Evolutionary conservation across 208 protist genomes (phyloP).

Genomic region (Trypanosoma conorhini): DNA sequence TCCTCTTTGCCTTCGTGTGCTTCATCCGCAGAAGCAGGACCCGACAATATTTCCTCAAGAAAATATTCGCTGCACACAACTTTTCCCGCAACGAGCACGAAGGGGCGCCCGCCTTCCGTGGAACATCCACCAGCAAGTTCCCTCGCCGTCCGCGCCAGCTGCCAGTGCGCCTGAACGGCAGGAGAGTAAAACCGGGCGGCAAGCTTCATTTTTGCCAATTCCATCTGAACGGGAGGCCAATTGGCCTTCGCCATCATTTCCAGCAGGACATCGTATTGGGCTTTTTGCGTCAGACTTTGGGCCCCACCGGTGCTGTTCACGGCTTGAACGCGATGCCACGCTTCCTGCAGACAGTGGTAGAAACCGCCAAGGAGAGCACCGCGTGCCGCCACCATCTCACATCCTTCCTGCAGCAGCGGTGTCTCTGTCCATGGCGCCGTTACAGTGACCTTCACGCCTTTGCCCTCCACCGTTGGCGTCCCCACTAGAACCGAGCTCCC

Average conservation of each 20-base stretch:
- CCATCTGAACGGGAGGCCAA: slow-evolving; percentile 13
- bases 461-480: slow-evolving; percentile 14
- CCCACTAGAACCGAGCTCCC: not conserved
- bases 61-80: slow-evolving; percentile 17
- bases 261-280: slow-evolving; percentile 32
- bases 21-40: not conserved
- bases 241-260: slow-evolving; percentile 20
- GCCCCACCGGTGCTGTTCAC: slow-evolving; percentile 22
- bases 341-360: slow-evolving; percentile 45
- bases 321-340: slow-evolving; percentile 25
- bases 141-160: slow-evolving; percentile 33
- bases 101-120: slow-evolving; percentile 16
- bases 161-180: slow-evolving; percentile 63
- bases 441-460: slow-evolving; percentile 47
- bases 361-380: slow-evolving; percentile 22
- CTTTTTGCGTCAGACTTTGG: slow-evolving; percentile 31
- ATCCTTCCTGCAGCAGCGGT: slow-evolving; percentile 59
- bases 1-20: not conserved
- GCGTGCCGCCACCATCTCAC: slow-evolving; percentile 45
- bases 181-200: slow-evolving; percentile 57
- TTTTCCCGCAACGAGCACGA: slow-evolving; percentile 21
- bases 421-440: slow-evolving; percentile 72
- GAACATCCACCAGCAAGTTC: slow-evolving; percentile 18
- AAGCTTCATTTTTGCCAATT: slow-evolving; percentile 47
- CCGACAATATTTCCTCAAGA: slow-evolving; percentile 8